These are phyloP conservation scores for Pisolithus albus DNA, from an alignment of 768 basidiomycete genomes.

Conservation along the genomic window DNA sequence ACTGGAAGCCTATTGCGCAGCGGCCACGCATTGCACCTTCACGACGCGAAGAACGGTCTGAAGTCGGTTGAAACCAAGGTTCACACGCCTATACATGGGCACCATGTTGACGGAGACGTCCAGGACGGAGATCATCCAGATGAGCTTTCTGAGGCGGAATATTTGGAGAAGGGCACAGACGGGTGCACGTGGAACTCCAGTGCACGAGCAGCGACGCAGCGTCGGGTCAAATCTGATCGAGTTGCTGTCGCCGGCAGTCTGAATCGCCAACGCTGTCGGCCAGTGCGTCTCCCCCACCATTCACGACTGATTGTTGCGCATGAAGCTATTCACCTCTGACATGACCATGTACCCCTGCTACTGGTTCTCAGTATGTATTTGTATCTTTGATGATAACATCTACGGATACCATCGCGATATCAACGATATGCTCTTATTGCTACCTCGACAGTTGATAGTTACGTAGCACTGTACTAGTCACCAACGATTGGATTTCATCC, in stretches of 20 bases:
- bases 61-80: not conserved
- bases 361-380: no score
- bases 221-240: not conserved
- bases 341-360: no score
- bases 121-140: not conserved
- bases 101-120: not conserved
- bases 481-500: no score
- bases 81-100: no score
- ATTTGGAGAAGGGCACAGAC: not conserved
- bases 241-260: not conserved
- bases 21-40: not conserved
- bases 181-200: not conserved
- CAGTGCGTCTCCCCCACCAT: not conserved
- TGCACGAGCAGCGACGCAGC: not conserved
- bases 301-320: not conserved
- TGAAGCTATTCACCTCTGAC: not conserved
- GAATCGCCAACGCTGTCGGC: not conserved
- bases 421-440: no score
- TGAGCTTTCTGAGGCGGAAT: not conserved
- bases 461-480: no score
- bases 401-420: no score
- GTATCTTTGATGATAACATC: no score
- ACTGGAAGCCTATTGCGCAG: not conserved
- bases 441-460: no score
- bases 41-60: not conserved